Base-by-base conservation (phyloP, 2,329 filamentous ascomycete species). In the Emmonsia crescens region DNA sequence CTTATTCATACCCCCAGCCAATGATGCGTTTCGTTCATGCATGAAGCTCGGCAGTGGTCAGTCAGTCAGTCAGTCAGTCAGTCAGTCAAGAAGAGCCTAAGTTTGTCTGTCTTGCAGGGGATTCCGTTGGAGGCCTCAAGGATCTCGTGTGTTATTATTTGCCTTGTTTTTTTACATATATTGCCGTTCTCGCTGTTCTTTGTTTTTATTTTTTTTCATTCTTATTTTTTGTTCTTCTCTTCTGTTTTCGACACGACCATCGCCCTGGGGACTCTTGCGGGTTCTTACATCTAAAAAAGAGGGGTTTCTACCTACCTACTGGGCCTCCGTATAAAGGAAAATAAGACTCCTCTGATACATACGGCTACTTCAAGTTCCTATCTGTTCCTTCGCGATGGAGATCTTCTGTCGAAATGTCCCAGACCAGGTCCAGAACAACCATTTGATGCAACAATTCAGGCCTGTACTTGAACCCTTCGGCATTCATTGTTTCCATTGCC, bases 361-460 rank as follows among this genome's bases (percentile, higher is more conserved):
- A 10, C n/a, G 9, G 33, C n/a, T 36, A 21, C 16, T n/a, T 33
- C 5, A 31, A 21, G 8, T 4, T 8, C 2, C 29, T 33, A 10
- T 1, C 4, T 38, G n/a, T 40, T 19, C 12, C 31, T 24, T n/a
- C 49, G 27, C 54, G 21, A 70, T 70, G 67, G 68, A 70, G 38
- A 67, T 70, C n/a, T 69, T 68, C 38, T 69, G 67, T 57, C 64
- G 66, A 54, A 68, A 68, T 38, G 57, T 70, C 29, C 68, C 68
- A 5, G 62, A 64, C n/a, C 65, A 66, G 29, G 58, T 69, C 16
- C 63, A 65, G 27, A 58, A 63, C 14, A 62, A 61, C 19, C 67
- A 68, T 49, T 42, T 70, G 44, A 64, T 57, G 42, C 67, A 57
- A 51, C 66, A 68, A 59, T 61, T 70, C 42, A 62, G 21, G 10